These are phyloP conservation scores for Castanea mollissima DNA, from an alignment of 306 rosid genomes.

Conservation along the genomic window DNA sequence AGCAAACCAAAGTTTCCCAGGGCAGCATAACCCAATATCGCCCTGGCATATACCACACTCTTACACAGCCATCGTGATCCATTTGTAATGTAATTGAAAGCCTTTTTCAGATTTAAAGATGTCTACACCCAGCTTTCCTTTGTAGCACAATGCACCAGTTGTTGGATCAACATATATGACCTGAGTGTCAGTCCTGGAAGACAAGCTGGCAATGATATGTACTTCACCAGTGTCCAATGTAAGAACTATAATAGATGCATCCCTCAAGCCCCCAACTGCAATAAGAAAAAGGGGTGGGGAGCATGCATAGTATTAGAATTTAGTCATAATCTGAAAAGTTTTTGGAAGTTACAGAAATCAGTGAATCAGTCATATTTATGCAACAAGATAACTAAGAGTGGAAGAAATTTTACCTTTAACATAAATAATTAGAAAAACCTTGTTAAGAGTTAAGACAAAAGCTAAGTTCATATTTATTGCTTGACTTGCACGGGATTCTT, in stretches of 20 bases:
- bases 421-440: neutral
- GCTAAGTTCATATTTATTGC: no score
- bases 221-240: conserved; percentile 84
- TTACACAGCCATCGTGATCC: conserved; percentile 59
- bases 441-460: neutral
- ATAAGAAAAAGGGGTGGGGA: neutral
- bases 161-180: conserved; percentile 88
- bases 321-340: neutral
- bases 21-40: conserved; percentile 84
- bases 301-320: conserved; percentile 4
- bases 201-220: conserved; percentile 57
- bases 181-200: conserved; percentile 66
- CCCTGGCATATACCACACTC: conserved; percentile 51
- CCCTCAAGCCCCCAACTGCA: conserved; percentile 50
- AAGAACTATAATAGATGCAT: conserved; percentile 67
- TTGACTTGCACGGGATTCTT: no score
- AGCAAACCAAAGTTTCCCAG: conserved; percentile 75
- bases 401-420: neutral
- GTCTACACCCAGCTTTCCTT: conserved; percentile 55
- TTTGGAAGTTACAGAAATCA: neutral
- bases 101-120: conserved; percentile 68
- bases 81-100: conserved; percentile 56
- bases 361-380: neutral
- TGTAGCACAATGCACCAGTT: conserved; percentile 72
- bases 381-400: neutral